Evolutionary conservation across 208 protist species (phyloP), one percentile per base, ranked within the genome.

Genomic region (Tetramitus jugosus): DNA sequence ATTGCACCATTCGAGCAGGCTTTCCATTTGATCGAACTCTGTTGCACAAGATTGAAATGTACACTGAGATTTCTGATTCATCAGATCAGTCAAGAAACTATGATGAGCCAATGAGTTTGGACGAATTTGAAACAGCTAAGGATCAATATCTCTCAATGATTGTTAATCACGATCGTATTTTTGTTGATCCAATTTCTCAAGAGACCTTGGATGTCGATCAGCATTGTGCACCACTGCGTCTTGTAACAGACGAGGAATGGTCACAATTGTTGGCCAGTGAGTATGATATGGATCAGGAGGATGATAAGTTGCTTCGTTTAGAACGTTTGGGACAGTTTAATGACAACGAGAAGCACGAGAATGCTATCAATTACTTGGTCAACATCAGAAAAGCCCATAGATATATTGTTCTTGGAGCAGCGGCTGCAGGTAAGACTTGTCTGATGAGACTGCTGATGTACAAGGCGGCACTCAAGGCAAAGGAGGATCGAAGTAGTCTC

Each of bases 151-250:
- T 74, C 6, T 2, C 33, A 6, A 74, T 53, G 39, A 53, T 74
- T 39, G 26, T 33, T 33, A 13, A 74, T 8, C 29, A 53, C 39
- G 67, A 74, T 26, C 46, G 23, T 53, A n/a, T 74, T 39, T 74
- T 74, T 74, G 42, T 53, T 20, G 67, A 74, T 7, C 67, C 67
- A 45, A 74, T 74, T 53, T 43, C 31, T 39, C 67, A 74, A 43
- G 67, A 74, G 37, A 45, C 40, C 26, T 52, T 74, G 37, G 35
- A 4, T 53, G 42, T 74, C 1, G 67, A 74, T 74, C 4, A 45
- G 7, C 67, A 74, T 53, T 74, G 67, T 53, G 67, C 23, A 31
- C 42, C 67, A 29, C 26, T 74, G 31, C 7, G 37, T 4, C 3
- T 74, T 23, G 40, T 49, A n/a, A 39, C 31, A 46, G 35, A 26